Evolutionary conservation across 768 basidiomycete genomes (phyloP), one percentile per base, ranked within the genome.

Genomic region (Imleria badia): DNA sequence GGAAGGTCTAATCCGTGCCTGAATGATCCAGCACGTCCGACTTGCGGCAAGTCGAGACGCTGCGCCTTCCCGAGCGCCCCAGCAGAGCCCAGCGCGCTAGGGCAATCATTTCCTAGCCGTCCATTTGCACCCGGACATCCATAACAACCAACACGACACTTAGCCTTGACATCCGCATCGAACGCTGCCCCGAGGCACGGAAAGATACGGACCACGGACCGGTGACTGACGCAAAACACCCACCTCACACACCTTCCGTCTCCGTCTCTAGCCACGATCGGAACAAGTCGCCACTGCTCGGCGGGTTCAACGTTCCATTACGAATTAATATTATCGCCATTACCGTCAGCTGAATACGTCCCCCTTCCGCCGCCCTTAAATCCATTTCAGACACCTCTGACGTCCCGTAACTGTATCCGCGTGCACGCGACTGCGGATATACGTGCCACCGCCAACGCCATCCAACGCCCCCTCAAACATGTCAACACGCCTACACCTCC

Each of bases 141-240:
- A 48, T 60, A 53, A 45, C 57, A 38, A 60, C 49, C 17, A 40
- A 46, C 51, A 38, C 51, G 60, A 54, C 61, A 30, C 44, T 33
- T 23, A 44, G 26, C 33, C 19, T 48, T 62, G 51, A 36, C 36
- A 19, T 38, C 26, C 46, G 4, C 50, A 23, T 42, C 58, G 29
- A 44, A 22, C 36, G 19, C 42, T 38, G 12, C 30, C 40, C 34
- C 31, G 45, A 46, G 8, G 9, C 6, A 26, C 58, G 61, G 61
- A 53, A 41, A 14, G 41, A 52, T 22, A 46, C 61, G 61, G 60
- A 29, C 56, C 36, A 44, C 48, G 14, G 44, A 31, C 39, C 40
- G 31, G 36, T 9, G 22, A 8, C 31, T 20, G 44, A 50, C 23
- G 31, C 29, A 30, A 36, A 40, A 39, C 45, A 38, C 44, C 15